Evolutionary conservation across 2,329 filamentous ascomycete genomes (phyloP).

Genomic region (Colletotrichum incanum): DNA sequence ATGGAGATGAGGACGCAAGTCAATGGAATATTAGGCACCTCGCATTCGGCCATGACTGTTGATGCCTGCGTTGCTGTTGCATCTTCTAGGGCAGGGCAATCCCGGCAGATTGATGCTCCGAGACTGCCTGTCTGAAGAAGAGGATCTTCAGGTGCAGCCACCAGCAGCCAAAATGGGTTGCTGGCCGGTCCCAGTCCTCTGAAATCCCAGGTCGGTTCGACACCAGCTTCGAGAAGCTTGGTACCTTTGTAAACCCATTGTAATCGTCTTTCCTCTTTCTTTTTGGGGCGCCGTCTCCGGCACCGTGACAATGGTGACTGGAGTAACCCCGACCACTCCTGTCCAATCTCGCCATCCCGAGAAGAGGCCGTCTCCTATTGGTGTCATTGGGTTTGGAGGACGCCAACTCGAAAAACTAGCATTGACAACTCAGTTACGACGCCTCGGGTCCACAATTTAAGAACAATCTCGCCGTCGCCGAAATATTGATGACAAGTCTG

Average conservation of each 20-base stretch:
- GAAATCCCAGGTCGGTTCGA: slow-evolving; percentile 1
- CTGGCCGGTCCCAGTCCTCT: slow-evolving; percentile 15
- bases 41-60: neutral
- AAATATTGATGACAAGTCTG: neutral
- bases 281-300: slow-evolving; percentile 23
- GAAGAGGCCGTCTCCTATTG: slow-evolving; percentile 15
- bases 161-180: neutral
- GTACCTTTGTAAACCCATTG: slow-evolving; percentile 22
- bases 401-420: neutral
- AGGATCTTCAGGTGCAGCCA: slow-evolving; percentile 20
- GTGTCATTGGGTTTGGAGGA: neutral
- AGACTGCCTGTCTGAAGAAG: neutral
- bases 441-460: neutral
- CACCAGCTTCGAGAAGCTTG: slow-evolving; percentile 34
- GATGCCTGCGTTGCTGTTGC: neutral
- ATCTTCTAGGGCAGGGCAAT: slow-evolving; percentile 3
- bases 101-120: neutral
- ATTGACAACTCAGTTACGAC: neutral
- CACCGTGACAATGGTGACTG: slow-evolving; percentile 4
- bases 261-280: slow-evolving; percentile 28
- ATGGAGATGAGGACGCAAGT: neutral
- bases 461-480: neutral
- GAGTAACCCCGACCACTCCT: slow-evolving; percentile 16
- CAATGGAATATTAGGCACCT: neutral
- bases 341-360: slow-evolving; percentile 11